phyloP scores from a whole-genome alignment of 1,284 basidiomycete genomes.

The Cutaneotrichosporon sp. region DNA sequence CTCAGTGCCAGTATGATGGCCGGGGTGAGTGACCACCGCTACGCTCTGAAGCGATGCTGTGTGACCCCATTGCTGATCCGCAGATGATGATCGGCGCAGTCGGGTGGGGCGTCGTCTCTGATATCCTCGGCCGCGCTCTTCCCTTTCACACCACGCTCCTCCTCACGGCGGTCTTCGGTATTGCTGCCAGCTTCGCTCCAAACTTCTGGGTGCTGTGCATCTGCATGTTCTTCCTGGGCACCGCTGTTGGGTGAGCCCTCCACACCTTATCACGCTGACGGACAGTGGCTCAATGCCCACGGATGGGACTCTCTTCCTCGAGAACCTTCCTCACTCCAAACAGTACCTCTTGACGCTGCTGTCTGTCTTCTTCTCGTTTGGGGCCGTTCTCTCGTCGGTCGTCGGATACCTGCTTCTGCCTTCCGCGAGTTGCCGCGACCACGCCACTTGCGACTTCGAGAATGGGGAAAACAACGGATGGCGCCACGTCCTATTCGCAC shows the following conservation, averaged over 20 bases:
- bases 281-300: slow-evolving; percentile 82
- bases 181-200: slow-evolving; percentile 74
- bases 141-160: slow-evolving; percentile 93
- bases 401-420: slow-evolving; percentile 78
- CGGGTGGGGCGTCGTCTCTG: slow-evolving; percentile 87
- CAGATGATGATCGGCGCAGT: slow-evolving; percentile 97
- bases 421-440: slow-evolving; percentile 65
- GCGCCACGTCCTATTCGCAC: slow-evolving; percentile 73
- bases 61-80: slow-evolving; percentile 29
- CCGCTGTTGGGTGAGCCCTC: slow-evolving; percentile 63
- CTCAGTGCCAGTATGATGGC: slow-evolving; percentile 45
- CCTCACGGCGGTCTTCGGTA: slow-evolving; percentile 85
- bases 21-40: slow-evolving; percentile 58
- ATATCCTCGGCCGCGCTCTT: slow-evolving; percentile 77
- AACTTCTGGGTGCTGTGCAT: slow-evolving; percentile 73
- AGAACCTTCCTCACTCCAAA: slow-evolving; percentile 88
- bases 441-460: slow-evolving; percentile 58
- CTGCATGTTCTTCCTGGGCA: slow-evolving; percentile 82
- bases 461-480: slow-evolving; percentile 74
- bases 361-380: slow-evolving; percentile 94
- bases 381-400: slow-evolving; percentile 78
- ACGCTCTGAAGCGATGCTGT: neutral
- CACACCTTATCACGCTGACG: neutral
- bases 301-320: slow-evolving; percentile 89
- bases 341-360: slow-evolving; percentile 91